These are phyloP conservation scores for Apostasia shenzhenica DNA, from an alignment of 106 monocot genomes.

Conservation along the genomic window DNA sequence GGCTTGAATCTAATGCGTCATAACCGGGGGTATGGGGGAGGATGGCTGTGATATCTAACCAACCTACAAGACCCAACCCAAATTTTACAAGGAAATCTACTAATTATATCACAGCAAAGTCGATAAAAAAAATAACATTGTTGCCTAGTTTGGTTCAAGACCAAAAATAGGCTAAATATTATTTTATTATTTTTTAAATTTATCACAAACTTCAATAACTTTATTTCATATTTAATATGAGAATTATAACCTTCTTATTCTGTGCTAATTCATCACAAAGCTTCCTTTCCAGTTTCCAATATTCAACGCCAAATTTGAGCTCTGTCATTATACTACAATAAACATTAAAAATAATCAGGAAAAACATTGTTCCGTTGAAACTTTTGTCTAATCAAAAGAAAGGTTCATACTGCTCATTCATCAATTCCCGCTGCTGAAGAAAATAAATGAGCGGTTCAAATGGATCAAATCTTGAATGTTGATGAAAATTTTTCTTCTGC, in stretches of 20 bases:
- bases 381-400: not conserved
- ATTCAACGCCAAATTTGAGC: constrained; percentile 56
- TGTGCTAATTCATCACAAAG: constrained; percentile 52
- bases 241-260: constrained; percentile 33
- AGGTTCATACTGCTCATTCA: constrained; percentile 49
- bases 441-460: constrained; percentile 52
- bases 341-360: not conserved
- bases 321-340: constrained; percentile 54
- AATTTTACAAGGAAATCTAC: too few relatives aligned
- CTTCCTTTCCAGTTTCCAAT: constrained; percentile 84
- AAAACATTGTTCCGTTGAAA: not conserved
- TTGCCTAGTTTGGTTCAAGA: not conserved
- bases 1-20: too few relatives aligned
- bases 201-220: too few relatives aligned
- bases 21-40: not conserved
- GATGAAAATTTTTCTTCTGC: not conserved
- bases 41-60: not conserved
- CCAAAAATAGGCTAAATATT: not conserved
- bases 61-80: too few relatives aligned
- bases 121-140: too few relatives aligned
- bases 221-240: too few relatives aligned
- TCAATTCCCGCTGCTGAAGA: constrained; percentile 45
- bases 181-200: too few relatives aligned
- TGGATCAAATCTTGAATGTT: constrained; percentile 16
- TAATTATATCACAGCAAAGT: not conserved